Evolutionary conservation across 140 eudicot genomes (phyloP).

Genomic region (Flaveria floridana): DNA sequence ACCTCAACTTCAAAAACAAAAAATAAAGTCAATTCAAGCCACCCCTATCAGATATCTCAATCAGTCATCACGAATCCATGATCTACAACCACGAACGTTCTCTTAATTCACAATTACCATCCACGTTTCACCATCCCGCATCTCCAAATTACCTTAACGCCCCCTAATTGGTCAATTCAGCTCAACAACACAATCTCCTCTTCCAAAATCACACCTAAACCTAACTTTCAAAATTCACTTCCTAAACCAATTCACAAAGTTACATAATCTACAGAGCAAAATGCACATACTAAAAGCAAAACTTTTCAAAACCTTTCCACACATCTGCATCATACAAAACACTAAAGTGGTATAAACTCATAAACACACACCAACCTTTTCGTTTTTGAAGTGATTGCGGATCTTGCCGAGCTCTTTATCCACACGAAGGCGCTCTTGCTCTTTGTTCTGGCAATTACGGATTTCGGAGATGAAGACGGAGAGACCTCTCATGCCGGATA

Average conservation of each 20-base stretch:
- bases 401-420: constrained; percentile 95
- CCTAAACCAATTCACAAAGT: constrained; percentile 32
- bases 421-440: constrained; percentile 88
- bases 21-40: constrained; percentile 1
- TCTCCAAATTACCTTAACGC: not conserved
- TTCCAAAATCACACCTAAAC: constrained; percentile 19
- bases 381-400: constrained; percentile 84
- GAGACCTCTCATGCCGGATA: constrained; percentile 97
- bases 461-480: constrained; percentile 95
- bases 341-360: not conserved
- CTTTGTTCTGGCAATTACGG: constrained; percentile 97
- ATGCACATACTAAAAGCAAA: constrained; percentile 5
- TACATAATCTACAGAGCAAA: not conserved
- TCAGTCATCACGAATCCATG: not conserved
- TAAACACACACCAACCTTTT: constrained; percentile 48
- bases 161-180: constrained; percentile 2
- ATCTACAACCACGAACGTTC: constrained; percentile 1
- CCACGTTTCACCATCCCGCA: constrained; percentile 10
- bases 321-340: not conserved
- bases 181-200: not conserved
- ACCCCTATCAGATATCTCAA: not conserved
- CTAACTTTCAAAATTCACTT: constrained; percentile 29
- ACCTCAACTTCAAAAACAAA: not conserved
- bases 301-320: not conserved
- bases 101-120: constrained; percentile 2